Evolutionary conservation across 1,284 basidiomycete species (phyloP).

Genomic region (Meripilus lineatus): DNA sequence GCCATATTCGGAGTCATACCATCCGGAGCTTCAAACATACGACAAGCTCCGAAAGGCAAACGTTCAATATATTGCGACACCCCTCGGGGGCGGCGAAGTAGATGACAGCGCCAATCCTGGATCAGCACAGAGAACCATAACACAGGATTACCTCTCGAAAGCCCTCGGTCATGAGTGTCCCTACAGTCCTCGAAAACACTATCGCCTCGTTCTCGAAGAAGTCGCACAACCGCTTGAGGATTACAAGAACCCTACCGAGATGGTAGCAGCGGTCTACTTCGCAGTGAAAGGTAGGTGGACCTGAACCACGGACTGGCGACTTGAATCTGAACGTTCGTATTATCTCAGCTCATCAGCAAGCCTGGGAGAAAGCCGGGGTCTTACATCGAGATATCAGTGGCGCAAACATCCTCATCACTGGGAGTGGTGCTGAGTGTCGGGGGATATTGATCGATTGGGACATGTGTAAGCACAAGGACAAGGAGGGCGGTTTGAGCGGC

Average conservation of each 20-base stretch:
- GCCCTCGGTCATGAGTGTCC: neutral
- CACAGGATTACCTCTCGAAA: neutral
- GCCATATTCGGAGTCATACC: neutral
- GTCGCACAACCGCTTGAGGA: neutral
- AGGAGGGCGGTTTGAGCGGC: neutral
- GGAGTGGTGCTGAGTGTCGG: neutral
- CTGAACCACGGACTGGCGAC: neutral
- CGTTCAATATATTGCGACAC: neutral
- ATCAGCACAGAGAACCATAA: neutral
- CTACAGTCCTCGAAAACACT: neutral
- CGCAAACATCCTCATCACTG: conserved; percentile 1
- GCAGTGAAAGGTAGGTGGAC: neutral
- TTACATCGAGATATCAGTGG: conserved; percentile 6
- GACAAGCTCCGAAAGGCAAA: neutral
- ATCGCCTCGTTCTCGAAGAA: conserved; percentile 1
- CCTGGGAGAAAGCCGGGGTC: neutral
- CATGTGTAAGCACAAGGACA: neutral
- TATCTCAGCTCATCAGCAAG: neutral
- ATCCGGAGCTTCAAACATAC: conserved; percentile 1
- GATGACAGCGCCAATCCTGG: neutral
- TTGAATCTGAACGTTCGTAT: neutral
- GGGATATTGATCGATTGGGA: conserved; percentile 1
- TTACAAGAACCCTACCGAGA: neutral
- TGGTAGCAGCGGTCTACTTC: neutral
- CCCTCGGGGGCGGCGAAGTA: neutral